Percentiles rank a stretch among this genome's conserved stretches.
These are phyloP conservation scores for Euphorbia peplus DNA, from an alignment of 345 rosid genomes.

Conservation along the genomic window DNA sequence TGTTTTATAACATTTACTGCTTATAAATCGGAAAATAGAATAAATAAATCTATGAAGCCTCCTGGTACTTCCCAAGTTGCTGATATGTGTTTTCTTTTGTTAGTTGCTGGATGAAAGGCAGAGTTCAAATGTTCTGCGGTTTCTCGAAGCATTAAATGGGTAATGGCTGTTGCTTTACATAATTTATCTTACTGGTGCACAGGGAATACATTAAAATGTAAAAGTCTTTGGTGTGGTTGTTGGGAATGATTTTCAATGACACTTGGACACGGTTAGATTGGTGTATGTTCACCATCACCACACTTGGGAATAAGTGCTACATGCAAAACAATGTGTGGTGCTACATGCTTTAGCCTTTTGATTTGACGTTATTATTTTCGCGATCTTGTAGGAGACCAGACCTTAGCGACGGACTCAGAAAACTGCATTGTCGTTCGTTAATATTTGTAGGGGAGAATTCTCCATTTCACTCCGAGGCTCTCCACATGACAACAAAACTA, in stretches of 20 bases:
- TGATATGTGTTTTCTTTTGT: conserved; percentile 21
- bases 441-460: conserved; percentile 88
- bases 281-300: neutral
- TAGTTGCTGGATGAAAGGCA: conserved; percentile 87
- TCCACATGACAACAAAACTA: conserved; percentile 75
- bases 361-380: neutral
- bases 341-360: neutral
- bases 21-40: neutral
- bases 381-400: conserved; percentile 45
- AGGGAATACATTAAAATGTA: neutral
- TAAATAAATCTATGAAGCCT: neutral
- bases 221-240: neutral
- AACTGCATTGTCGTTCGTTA: conserved; percentile 70
- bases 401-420: conserved; percentile 69
- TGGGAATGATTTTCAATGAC: neutral
- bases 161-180: conserved; percentile 35
- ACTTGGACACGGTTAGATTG: neutral
- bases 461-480: conserved; percentile 76
- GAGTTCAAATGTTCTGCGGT: conserved; percentile 71
- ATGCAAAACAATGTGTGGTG: neutral
- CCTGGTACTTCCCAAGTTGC: conserved; percentile 8
- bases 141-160: conserved; percentile 86
- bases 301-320: neutral
- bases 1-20: neutral
- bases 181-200: neutral